Evolutionary conservation across 2,329 filamentous ascomycete species (phyloP).

Genomic region (Periconia sp.): DNA sequence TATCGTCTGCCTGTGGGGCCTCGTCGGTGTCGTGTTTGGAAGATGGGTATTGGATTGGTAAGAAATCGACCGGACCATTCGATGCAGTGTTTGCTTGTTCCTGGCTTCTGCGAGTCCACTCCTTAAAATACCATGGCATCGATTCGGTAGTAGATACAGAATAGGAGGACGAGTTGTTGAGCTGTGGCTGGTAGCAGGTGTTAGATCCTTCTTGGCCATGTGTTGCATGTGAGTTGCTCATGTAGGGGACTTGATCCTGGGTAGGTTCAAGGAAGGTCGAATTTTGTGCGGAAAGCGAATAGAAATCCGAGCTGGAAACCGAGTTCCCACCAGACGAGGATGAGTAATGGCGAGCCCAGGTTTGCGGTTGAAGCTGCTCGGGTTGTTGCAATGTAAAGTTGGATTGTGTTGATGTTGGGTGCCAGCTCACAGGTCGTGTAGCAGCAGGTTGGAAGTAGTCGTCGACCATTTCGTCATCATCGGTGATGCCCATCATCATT

Average conservation of each 20-base stretch:
- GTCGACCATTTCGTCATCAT: slow-evolving; percentile 27
- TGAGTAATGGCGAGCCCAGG: slow-evolving; percentile 26
- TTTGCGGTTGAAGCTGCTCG: slow-evolving; percentile 28
- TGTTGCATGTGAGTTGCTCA: slow-evolving; percentile 15
- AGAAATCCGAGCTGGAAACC: slow-evolving; percentile 34
- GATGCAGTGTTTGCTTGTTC: slow-evolving; percentile 20
- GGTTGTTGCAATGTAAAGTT: slow-evolving; percentile 19
- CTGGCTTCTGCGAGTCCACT: slow-evolving; percentile 40
- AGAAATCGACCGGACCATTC: slow-evolving; percentile 47
- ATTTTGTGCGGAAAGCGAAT: slow-evolving; percentile 38
- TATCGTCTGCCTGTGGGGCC: slow-evolving; percentile 47
- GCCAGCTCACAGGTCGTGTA: slow-evolving; percentile 71
- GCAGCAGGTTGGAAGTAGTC: slow-evolving; percentile 22
- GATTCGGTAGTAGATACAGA: slow-evolving; percentile 34
- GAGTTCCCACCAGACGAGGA: slow-evolving; percentile 30
- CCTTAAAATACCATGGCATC: slow-evolving; percentile 41
- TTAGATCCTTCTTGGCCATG: slow-evolving; percentile 30
- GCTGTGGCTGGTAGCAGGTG: slow-evolving; percentile 30
- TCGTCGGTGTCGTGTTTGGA: slow-evolving; percentile 36
- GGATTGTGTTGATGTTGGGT: slow-evolving; percentile 61
- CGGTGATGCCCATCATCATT: slow-evolving; percentile 43
- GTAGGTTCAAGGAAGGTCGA: slow-evolving; percentile 28
- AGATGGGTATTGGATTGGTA: slow-evolving; percentile 52
- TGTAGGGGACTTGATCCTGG: slow-evolving; percentile 15
- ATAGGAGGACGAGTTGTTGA: slow-evolving; percentile 29